Percentiles rank a stretch among this genome's conserved stretches.
Evolutionary conservation across 1,284 basidiomycete species (phyloP).

Genomic region (Phellopilus nigrolimitatus): DNA sequence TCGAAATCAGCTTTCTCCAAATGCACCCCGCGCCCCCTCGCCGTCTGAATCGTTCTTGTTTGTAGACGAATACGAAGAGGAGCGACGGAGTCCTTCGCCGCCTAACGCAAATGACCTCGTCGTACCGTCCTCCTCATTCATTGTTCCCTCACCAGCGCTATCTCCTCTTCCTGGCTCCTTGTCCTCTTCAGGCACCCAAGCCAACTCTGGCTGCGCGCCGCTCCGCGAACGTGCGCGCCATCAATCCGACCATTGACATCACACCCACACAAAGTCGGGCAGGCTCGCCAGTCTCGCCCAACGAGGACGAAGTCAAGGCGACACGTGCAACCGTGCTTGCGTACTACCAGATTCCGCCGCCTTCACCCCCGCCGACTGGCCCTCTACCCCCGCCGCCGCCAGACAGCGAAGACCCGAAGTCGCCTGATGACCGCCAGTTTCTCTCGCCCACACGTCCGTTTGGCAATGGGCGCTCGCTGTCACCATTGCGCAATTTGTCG

Average conservation of each 20-base stretch:
- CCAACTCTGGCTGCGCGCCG: neutral
- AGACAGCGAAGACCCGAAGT: neutral
- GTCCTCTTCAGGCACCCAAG: neutral
- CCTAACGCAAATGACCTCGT: too few relatives aligned
- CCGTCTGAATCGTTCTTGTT: constrained; percentile 9
- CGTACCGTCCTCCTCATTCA: neutral
- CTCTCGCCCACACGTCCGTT: constrained; percentile 5
- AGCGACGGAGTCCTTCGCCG: too few relatives aligned
- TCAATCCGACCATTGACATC: neutral
- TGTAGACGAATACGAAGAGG: constrained; percentile 1
- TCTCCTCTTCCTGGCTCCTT: neutral
- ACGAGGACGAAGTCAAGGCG: constrained; percentile 1
- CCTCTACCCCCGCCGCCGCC: constrained; percentile 12
- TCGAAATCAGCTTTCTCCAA: neutral
- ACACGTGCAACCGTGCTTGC: constrained; percentile 15
- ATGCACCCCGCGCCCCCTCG: neutral
- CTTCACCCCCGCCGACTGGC: constrained; percentile 18
- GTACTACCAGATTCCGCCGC: constrained; percentile 19
- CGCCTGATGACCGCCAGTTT: neutral
- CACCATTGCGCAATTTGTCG: neutral
- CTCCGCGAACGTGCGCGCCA: neutral
- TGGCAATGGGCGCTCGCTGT: constrained; percentile 8
- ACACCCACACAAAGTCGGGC: constrained; percentile 8
- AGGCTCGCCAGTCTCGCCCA: constrained; percentile 1
- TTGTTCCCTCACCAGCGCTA: neutral